These are phyloP conservation scores for Ophioceras dolichostomum DNA, from an alignment of 2,329 filamentous ascomycete genomes.

Conservation along the genomic window DNA sequence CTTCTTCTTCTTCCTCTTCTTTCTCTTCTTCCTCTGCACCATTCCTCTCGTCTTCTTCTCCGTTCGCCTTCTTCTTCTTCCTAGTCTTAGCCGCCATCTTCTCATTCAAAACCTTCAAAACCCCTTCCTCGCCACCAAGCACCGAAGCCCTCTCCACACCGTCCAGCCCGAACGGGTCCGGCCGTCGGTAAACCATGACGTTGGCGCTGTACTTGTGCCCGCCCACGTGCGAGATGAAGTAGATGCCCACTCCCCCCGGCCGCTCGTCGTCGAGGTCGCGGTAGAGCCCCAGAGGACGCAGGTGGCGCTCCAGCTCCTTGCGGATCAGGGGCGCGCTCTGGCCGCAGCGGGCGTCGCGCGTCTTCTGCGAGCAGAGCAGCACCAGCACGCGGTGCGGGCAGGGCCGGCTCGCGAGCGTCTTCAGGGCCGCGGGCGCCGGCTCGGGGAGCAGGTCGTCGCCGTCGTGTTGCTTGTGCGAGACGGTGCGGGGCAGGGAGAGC, in stretches of 20 bases:
- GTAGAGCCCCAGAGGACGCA: conserved; percentile 72
- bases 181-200: conserved; percentile 74
- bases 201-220: conserved; percentile 97
- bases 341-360: conserved; percentile 88
- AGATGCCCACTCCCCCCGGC: conserved; percentile 85
- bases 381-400: conserved; percentile 80
- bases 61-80: conserved; percentile 17
- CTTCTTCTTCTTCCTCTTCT: conserved; percentile 17
- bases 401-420: conserved; percentile 35
- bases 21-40: conserved; percentile 7
- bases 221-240: conserved; percentile 93
- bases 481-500: conserved; percentile 20
- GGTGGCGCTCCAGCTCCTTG: conserved; percentile 78
- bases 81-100: too few relatives aligned
- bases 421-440: conserved; percentile 14
- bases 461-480: conserved; percentile 14
- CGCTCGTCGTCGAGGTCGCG: conserved; percentile 80
- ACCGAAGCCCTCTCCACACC: conserved; percentile 23
- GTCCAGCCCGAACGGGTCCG: conserved; percentile 43
- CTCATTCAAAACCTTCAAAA: conserved; percentile 15
- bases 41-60: conserved; percentile 16
- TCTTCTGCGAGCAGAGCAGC: conserved; percentile 86
- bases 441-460: conserved; percentile 12
- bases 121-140: conserved; percentile 21
- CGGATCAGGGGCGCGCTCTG: conserved; percentile 85